Conservation (phyloP, 352 stramenopile genomes). For the Globisporangium perplexum region DNA sequence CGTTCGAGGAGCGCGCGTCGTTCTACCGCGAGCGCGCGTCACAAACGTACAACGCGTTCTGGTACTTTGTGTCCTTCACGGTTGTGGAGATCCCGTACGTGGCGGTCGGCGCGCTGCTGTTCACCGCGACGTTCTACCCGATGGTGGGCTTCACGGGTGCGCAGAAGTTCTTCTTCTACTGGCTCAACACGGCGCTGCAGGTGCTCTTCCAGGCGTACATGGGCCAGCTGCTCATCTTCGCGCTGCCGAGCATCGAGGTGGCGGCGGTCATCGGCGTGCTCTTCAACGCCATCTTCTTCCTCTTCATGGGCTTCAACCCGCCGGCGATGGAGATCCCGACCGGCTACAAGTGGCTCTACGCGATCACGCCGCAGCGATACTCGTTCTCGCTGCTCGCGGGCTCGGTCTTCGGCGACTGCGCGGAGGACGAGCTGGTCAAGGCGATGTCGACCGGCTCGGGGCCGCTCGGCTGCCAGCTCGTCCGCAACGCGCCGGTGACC, state of each 20-base stretch:
- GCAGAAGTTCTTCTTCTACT: slow-evolving; percentile 56
- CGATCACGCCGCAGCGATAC: slow-evolving; percentile 26
- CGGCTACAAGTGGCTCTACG: slow-evolving; percentile 43
- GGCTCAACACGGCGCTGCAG: slow-evolving; percentile 52
- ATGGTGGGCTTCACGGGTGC: slow-evolving; percentile 32
- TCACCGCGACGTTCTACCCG: slow-evolving; percentile 71
- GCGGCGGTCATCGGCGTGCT: slow-evolving; percentile 30
- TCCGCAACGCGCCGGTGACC: slow-evolving; percentile 37
- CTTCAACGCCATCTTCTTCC: slow-evolving; percentile 37
- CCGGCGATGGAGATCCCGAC: slow-evolving; percentile 20
- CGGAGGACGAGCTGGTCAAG: slow-evolving; percentile 13
- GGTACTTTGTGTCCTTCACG: slow-evolving; percentile 59
- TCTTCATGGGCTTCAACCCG: slow-evolving; percentile 51
- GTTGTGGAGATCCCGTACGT: slow-evolving; percentile 72
- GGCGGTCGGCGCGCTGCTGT: slow-evolving; percentile 27
- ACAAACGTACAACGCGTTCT: slow-evolving; percentile 67
- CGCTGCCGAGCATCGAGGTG: slow-evolving; percentile 29
- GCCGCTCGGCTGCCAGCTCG: slow-evolving; percentile 46
- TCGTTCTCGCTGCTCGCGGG: slow-evolving; percentile 20
- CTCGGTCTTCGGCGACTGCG: slow-evolving; percentile 24
- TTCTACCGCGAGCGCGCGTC: slow-evolving; percentile 89
- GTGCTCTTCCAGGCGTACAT: slow-evolving; percentile 52
- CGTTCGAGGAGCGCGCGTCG: slow-evolving; percentile 75
- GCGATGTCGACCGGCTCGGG: slow-evolving; percentile 1
- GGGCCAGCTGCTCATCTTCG: slow-evolving; percentile 65